Evolutionary conservation across 768 basidiomycete species (phyloP), one percentile per base, ranked within the genome.

Genomic region (Leccinum fibrillosum): DNA sequence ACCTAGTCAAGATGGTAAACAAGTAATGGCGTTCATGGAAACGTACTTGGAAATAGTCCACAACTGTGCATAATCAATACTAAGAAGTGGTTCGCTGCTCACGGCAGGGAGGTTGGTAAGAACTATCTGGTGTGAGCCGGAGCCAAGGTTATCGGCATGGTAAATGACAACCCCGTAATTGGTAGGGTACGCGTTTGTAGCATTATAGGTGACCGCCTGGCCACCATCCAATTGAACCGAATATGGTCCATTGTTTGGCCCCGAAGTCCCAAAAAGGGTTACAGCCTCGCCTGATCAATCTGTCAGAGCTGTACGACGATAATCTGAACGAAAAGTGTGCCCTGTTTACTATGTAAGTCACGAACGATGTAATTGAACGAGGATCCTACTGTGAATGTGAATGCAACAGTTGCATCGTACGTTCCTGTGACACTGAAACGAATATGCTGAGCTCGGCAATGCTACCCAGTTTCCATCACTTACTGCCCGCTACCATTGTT

Each of bases 401-500:
- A 74, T 3, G 68, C 65, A 19, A 76, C 68, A 5, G 62, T 71
- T n/a, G 78, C 73, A 11, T 69, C 58, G 13, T 74, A 66, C 13
- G 67, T 67, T 45, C 66, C 62, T 1, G 79, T 78, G 32, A 69
- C 64, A 44, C 78, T 81, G n/a, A 8, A 50, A 23, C 44, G 47
- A 39, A 47, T 25, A 35, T 5, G 26, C 10, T 60, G 39, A 60
- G 21, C 23, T 25, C 23, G 2, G 21, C n/a, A 53, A 49, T 21
- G 39, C n/a, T 52, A 12, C 7, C 17, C 3, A 28, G 32, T 19
- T 28, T 4, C 2, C 7, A 32, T 50, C 4, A 44, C 70, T 71
- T 51, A 71, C 80, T 78, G 80, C 55, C 77, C 81, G 26, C 76
- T 74, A 34, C 76, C 73, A 12, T 79, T 80, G 10, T 57, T 66